Percentiles rank a stretch among this genome's conserved stretches.
Conservation (phyloP, 108 stramenopile genomes). For the Cyclostephanos tholiformis region DNA sequence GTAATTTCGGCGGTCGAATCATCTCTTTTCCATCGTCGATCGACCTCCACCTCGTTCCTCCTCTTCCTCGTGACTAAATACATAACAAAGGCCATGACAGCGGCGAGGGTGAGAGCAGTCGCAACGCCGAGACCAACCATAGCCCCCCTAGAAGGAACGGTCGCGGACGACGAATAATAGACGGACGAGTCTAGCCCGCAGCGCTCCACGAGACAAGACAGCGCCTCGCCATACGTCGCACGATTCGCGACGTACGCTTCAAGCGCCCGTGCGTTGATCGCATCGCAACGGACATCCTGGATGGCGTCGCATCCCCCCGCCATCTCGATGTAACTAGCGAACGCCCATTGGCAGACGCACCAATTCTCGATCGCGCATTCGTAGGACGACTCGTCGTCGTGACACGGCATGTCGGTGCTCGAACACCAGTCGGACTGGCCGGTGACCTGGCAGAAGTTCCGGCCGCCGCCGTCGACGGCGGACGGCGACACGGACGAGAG, state of each 20-base stretch:
- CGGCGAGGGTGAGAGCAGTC: background rate
- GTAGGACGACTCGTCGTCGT: constrained; percentile 27
- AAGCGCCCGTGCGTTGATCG: constrained; percentile 58
- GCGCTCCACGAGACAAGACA: constrained; percentile 18
- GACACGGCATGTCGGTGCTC: constrained; percentile 46
- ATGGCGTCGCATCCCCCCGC: constrained; percentile 72
- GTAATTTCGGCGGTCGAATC: constrained; percentile 3
- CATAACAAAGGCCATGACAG: background rate
- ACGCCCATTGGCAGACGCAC: constrained; percentile 79
- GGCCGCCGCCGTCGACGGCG: constrained; percentile 1
- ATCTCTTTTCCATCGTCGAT: background rate
- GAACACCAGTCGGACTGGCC: constrained; percentile 66
- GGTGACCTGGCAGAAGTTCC: constrained; percentile 65
- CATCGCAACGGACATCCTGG: constrained; percentile 61
- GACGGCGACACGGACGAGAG: constrained; percentile 26
- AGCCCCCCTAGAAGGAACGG: background rate
- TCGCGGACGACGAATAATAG: background rate
- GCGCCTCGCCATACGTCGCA: constrained; percentile 26
- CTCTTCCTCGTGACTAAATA: background rate
- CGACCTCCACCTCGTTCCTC: background rate
- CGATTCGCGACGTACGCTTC: constrained; percentile 45
- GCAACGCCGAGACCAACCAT: background rate
- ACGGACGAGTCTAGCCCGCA: constrained; percentile 9
- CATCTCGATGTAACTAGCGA: constrained; percentile 58
- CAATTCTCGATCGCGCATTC: constrained; percentile 51